A percentile compares a stretch with the other conserved stretches of the same genome.
These are phyloP conservation scores for Trichomonas gallinae DNA, from an alignment of 208 protist genomes.

Conservation along the genomic window DNA sequence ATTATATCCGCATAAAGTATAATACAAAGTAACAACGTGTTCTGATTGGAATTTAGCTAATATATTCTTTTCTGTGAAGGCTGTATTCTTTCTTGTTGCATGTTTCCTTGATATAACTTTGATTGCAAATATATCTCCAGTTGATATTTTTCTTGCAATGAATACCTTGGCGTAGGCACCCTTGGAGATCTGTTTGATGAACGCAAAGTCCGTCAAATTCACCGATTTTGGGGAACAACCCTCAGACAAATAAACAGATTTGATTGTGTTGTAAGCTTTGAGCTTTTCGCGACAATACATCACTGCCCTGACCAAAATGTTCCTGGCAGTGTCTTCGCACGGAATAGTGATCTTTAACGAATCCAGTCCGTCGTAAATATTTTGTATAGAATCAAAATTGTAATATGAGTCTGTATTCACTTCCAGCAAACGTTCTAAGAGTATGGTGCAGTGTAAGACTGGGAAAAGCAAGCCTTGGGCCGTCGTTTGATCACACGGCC, in stretches of 20 bases:
- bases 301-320: background rate
- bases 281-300: background rate
- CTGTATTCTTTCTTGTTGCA: background rate
- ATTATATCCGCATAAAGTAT: background rate
- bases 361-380: background rate
- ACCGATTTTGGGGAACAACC: background rate
- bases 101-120: conserved; percentile 30
- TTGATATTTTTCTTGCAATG: conserved; percentile 44
- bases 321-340: background rate
- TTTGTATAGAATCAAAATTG: background rate
- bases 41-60: background rate
- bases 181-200: conserved; percentile 54
- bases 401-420: background rate
- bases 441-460: background rate
- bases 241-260: background rate
- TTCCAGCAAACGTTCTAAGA: background rate
- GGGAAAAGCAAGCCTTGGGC: background rate
- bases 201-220: conserved; percentile 48
- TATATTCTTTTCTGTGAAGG: background rate
- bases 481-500: background rate
- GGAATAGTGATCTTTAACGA: background rate
- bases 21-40: background rate
- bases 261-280: background rate
- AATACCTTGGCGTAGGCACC: conserved; percentile 54
- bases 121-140: conserved; percentile 49